Conservation (phyloP, 805 yeast species). For the Wickerhamiella azyma region DNA sequence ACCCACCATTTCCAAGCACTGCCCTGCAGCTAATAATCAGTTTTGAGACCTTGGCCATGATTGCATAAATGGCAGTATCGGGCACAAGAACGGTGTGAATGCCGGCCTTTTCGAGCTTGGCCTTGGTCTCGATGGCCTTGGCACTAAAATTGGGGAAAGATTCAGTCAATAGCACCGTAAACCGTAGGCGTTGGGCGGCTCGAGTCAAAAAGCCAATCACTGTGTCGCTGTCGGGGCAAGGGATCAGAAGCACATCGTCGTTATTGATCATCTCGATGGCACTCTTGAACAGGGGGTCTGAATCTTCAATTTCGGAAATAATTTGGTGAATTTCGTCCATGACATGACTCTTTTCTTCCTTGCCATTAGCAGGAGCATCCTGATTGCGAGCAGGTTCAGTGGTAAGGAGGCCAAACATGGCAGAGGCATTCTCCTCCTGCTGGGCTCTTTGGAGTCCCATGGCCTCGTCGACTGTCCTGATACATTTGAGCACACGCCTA, state of each 20-base stretch:
- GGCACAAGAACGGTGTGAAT: conserved; percentile 87
- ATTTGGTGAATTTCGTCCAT: conserved; percentile 88
- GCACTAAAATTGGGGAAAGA: conserved; percentile 79
- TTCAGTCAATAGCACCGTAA: conserved; percentile 81
- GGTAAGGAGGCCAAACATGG: conserved; percentile 79
- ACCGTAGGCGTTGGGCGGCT: conserved; percentile 79
- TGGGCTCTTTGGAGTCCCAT: conserved; percentile 8
- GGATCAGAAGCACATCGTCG: conserved; percentile 54
- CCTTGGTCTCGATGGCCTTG: conserved; percentile 66
- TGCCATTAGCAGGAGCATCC: conserved; percentile 33
- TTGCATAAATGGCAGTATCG: conserved; percentile 83
- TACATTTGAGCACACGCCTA: conserved; percentile 71
- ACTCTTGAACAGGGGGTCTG: conserved; percentile 83
- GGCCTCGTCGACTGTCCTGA: conserved; percentile 71
- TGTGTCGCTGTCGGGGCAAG: conserved; percentile 88
- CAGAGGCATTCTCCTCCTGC: conserved; percentile 20
- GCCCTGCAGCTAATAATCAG: conserved; percentile 86
- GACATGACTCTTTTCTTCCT: conserved; percentile 53
- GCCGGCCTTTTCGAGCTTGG: conserved; percentile 64
- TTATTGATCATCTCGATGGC: conserved; percentile 91
- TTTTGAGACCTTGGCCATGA: conserved; percentile 94
- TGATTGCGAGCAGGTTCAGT: conserved; percentile 24
- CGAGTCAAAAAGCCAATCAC: conserved; percentile 74
- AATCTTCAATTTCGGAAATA: conserved; percentile 79
- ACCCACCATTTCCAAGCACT: conserved; percentile 94